A percentile compares a stretch with the other conserved stretches of the same genome.
Conservation (phyloP, 75 land plant species). For the Pinus tabuliformis region DNA sequence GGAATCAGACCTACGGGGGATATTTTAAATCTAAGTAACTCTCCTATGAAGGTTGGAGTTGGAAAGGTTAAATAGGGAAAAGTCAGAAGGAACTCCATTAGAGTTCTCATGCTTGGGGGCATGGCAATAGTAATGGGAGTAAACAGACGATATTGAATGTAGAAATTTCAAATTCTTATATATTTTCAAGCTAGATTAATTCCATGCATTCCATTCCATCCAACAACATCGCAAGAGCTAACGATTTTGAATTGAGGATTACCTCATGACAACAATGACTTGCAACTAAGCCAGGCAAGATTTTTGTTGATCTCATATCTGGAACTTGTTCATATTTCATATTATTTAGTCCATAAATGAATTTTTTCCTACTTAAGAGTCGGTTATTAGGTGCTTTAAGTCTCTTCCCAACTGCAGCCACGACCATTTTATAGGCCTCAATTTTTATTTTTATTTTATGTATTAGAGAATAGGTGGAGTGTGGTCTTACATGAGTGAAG, state of each 20-base stretch:
- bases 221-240: not conserved
- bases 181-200: not conserved
- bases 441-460: not conserved
- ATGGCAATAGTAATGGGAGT: not conserved
- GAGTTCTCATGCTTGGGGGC: not conserved
- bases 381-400: not conserved
- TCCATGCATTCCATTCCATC: not conserved
- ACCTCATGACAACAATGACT: not conserved
- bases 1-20: too few species aligned
- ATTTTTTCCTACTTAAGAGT: too few species aligned
- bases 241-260: too few species aligned
- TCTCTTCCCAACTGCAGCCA: not conserved
- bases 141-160: not conserved
- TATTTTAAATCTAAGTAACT: too few species aligned
- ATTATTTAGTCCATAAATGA: too few species aligned
- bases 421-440: not conserved
- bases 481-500: not conserved
- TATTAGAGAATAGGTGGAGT: not conserved
- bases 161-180: too few species aligned
- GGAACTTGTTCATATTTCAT: not conserved
- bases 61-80: too few species aligned
- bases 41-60: too few species aligned
- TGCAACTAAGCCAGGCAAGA: not conserved
- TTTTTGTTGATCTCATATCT: not conserved
- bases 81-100: not conserved